phyloP scores from a whole-genome alignment of 768 basidiomycete genomes.

The Russula olivacea region DNA sequence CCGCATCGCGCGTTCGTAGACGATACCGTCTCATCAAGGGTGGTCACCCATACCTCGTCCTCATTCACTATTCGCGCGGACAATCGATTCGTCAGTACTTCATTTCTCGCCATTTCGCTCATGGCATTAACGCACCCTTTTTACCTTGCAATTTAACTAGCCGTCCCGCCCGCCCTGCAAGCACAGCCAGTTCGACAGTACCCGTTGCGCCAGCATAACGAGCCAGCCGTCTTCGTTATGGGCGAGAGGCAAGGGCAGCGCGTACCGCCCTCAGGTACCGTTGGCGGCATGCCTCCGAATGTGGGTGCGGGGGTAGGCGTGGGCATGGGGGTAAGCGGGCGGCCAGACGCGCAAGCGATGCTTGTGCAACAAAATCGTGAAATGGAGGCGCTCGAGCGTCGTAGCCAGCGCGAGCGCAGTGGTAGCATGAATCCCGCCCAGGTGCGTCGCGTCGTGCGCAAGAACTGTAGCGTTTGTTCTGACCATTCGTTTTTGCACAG shows the following conservation, averaged over 20 bases:
- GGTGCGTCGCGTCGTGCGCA: not conserved
- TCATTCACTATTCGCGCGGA: conserved; percentile 72
- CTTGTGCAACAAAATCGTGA: conserved; percentile 65
- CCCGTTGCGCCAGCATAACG: conserved; percentile 60
- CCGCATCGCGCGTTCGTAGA: conserved; percentile 62
- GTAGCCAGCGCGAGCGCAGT: conserved; percentile 37
- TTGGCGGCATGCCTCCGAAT: conserved; percentile 12
- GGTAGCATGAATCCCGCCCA: conserved; percentile 28
- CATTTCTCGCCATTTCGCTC: not conserved
- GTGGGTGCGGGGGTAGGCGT: conserved; percentile 9
- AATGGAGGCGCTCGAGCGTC: conserved; percentile 66
- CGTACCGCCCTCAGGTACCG: conserved; percentile 29
- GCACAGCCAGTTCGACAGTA: conserved; percentile 63
- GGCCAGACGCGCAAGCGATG: conserved; percentile 49
- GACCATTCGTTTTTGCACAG: not conserved
- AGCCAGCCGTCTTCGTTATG: conserved; percentile 61
- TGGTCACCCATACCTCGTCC: conserved; percentile 63
- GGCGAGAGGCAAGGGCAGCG: conserved; percentile 74
- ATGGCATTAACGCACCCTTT: not conserved
- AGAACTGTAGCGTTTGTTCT: not conserved
- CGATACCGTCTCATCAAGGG: conserved; percentile 70
- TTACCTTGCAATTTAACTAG: conserved; percentile 34
- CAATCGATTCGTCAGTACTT: conserved; percentile 50
- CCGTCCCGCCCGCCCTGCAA: conserved; percentile 50
- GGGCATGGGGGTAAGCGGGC: conserved; percentile 13